Evolutionary conservation across 2,329 filamentous ascomycete species (phyloP).

Genomic region (Microthyrium microscopicum): DNA sequence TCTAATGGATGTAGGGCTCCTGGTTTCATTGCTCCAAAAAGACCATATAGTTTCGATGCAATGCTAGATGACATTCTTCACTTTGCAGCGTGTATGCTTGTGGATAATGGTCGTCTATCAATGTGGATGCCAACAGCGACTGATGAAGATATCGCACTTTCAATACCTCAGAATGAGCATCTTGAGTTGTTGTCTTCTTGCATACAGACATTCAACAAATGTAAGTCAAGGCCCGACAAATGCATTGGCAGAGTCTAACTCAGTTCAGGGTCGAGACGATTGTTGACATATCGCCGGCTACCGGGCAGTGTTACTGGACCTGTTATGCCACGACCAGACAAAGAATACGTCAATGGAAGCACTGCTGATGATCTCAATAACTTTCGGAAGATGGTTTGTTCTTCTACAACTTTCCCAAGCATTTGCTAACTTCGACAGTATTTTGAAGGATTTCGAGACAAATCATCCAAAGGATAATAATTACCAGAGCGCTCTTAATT

Average conservation of each 20-base stretch:
- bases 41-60: conserved; percentile 77
- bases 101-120: conserved; percentile 62
- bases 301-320: conserved; percentile 36
- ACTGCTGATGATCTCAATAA: conserved; percentile 51
- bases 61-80: conserved; percentile 81
- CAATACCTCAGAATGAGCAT: conserved; percentile 58
- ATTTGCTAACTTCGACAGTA: conserved; percentile 11
- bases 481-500: too few species aligned
- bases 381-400: conserved; percentile 39
- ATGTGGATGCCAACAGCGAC: conserved; percentile 93
- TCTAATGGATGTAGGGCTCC: conserved; percentile 27
- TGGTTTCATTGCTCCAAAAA: conserved; percentile 72
- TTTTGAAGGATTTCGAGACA: conserved; percentile 20
- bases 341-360: conserved; percentile 24
- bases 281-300: conserved; percentile 71
- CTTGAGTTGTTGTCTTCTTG: conserved; percentile 61
- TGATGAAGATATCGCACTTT: conserved; percentile 47
- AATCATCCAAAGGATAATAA: conserved; percentile 45
- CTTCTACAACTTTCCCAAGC: not conserved
- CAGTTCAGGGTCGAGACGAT: conserved; percentile 57
- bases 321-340: conserved; percentile 13
- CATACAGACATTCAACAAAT: conserved; percentile 79
- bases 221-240: conserved; percentile 27
- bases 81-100: conserved; percentile 62
- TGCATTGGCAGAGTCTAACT: conserved; percentile 9